Evolutionary conservation across 2,329 filamentous ascomycete genomes (phyloP).

Genomic region (Ophioceras dolichostomum): DNA sequence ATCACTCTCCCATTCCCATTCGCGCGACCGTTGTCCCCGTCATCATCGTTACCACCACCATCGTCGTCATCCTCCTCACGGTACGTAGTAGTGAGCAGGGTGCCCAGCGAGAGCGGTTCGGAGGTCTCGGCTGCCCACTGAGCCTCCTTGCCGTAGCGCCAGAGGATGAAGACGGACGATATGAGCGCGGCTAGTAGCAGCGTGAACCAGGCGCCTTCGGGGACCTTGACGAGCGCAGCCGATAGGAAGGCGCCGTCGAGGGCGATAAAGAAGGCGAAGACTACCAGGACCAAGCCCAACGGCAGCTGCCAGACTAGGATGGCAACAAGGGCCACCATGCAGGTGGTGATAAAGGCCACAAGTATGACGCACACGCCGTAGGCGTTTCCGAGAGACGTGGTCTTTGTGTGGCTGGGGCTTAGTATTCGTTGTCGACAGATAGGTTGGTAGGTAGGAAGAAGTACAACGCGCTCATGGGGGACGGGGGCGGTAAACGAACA

Average conservation of each 20-base stretch:
- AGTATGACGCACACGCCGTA: slow-evolving; percentile 69
- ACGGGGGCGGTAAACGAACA: too few relatives aligned
- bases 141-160: slow-evolving; percentile 67
- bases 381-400: slow-evolving; percentile 54
- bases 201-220: slow-evolving; percentile 66
- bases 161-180: slow-evolving; percentile 53
- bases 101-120: slow-evolving; percentile 34
- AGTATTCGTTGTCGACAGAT: background rate
- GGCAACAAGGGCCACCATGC: slow-evolving; percentile 57
- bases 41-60: background rate
- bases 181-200: slow-evolving; percentile 49
- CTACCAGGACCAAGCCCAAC: slow-evolving; percentile 42
- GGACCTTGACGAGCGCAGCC: slow-evolving; percentile 56
- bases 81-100: background rate
- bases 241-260: slow-evolving; percentile 59
- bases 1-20: slow-evolving; percentile 6
- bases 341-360: slow-evolving; percentile 65
- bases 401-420: slow-evolving; percentile 22
- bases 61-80: background rate
- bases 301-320: slow-evolving; percentile 58
- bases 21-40: background rate
- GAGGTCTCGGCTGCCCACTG: slow-evolving; percentile 58
- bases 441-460: slow-evolving; percentile 7
- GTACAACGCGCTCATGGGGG: too few relatives aligned
- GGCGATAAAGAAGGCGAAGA: slow-evolving; percentile 48